A percentile compares a stretch with the other conserved stretches of the same genome.
These are phyloP conservation scores for Tricholoma bakamatsutake DNA, from an alignment of 768 basidiomycete genomes.

Conservation along the genomic window DNA sequence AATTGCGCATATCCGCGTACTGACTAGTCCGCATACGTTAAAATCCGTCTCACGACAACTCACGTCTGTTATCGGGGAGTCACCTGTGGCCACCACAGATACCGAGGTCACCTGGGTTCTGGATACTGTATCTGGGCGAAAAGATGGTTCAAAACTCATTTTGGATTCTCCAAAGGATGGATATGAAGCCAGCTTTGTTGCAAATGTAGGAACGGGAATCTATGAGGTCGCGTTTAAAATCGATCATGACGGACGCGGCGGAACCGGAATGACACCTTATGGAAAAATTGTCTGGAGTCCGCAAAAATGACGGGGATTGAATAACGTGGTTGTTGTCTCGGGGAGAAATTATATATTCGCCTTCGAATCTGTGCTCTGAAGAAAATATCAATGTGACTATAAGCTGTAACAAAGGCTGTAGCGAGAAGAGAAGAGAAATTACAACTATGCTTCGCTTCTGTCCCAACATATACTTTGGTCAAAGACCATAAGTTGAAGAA, in stretches of 20 bases:
- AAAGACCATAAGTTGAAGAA: no score
- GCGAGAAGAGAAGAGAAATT: no score
- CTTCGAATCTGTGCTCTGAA: no score
- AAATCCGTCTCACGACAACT: conserved; percentile 30
- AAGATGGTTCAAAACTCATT: conserved; percentile 23
- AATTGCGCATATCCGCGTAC: conserved; percentile 43
- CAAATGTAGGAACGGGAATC: conserved; percentile 29
- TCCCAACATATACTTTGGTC: no score
- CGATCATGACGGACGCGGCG: conserved; percentile 21
- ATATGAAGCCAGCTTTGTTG: conserved; percentile 28
- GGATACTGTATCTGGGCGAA: conserved; percentile 23
- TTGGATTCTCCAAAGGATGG: conserved; percentile 30
- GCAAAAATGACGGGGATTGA: neutral
- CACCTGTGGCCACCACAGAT: conserved; percentile 22
- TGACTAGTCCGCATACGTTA: conserved; percentile 28
- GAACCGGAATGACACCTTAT: conserved; percentile 37
- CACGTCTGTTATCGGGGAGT: conserved; percentile 40
- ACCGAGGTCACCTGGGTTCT: conserved; percentile 37
- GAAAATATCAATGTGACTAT: no score
- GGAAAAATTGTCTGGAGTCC: conserved; percentile 37
- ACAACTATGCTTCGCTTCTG: no score
- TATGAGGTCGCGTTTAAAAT: conserved; percentile 52
- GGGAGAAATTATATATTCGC: no score
- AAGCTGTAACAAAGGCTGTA: no score
- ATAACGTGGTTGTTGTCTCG: no score